Evolutionary conservation across 2,329 filamentous ascomycete species (phyloP).

Genomic region (Ophiocordyceps camponoti-rufipedis): DNA sequence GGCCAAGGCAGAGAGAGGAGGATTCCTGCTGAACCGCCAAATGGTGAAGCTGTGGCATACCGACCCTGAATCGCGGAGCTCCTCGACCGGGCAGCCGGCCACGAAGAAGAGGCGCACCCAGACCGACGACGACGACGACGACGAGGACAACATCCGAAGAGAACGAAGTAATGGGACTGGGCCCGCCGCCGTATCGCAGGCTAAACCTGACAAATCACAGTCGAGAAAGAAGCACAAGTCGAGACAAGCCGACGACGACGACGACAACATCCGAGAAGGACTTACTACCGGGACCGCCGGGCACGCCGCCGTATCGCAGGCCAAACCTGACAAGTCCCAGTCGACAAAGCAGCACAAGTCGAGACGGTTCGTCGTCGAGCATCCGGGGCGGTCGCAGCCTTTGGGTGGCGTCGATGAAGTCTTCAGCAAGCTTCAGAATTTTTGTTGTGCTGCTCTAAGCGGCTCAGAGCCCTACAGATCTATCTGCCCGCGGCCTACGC

Average conservation of each 20-base stretch:
- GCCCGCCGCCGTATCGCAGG: neutral
- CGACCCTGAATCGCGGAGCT: constrained; percentile 2
- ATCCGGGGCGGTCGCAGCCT: constrained; percentile 4
- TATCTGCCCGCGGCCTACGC: constrained; percentile 3
- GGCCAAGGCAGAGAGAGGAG: constrained; percentile 13
- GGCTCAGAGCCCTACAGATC: constrained; percentile 6
- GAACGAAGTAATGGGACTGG: constrained; percentile 2
- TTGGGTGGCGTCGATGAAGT: constrained; percentile 14
- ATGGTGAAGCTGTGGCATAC: constrained; percentile 21
- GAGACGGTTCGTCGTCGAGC: constrained; percentile 13
- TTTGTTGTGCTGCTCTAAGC: constrained; percentile 6
- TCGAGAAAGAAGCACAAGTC: constrained; percentile 13
- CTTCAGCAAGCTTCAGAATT: constrained; percentile 6
- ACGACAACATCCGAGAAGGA: neutral
- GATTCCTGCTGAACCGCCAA: constrained; percentile 22
- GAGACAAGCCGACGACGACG: constrained; percentile 8
- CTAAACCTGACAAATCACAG: constrained; percentile 10
- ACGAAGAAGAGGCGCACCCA: constrained; percentile 16
- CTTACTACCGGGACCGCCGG: constrained; percentile 2
- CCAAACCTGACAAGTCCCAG: constrained; percentile 10
- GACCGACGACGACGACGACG: constrained; percentile 8
- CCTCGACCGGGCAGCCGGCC: constrained; percentile 7
- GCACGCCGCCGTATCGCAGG: neutral
- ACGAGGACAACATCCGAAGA: neutral
- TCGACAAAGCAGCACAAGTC: constrained; percentile 13